Conservation (phyloP, 495 filamentous ascomycete genomes). For the Copromyces sp. region DNA sequence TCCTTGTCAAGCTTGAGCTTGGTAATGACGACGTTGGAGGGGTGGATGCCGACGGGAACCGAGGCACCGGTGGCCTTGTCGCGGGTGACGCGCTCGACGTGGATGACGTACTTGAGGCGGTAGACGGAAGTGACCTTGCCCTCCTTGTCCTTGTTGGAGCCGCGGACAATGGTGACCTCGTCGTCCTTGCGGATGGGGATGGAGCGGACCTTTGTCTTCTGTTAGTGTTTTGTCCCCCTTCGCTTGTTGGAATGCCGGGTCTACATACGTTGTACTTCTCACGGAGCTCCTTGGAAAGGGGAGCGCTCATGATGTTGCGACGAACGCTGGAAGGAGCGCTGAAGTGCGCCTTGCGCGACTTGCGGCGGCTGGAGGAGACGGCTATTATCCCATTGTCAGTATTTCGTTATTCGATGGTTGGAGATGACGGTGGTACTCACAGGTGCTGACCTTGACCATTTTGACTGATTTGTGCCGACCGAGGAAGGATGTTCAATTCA, state of each 20-base stretch:
- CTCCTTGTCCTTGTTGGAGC: conserved; percentile 87
- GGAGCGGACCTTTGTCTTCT: conserved; percentile 61
- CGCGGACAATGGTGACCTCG: conserved; percentile 81
- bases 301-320: conserved; percentile 87
- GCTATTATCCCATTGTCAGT: conserved; percentile 18
- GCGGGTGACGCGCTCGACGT: conserved; percentile 82
- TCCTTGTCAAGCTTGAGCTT: conserved; percentile 99
- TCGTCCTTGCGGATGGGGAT: conserved; percentile 98
- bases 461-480: conserved; percentile 22
- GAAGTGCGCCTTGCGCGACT: conserved; percentile 98
- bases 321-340: conserved; percentile 81
- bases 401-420: background rate
- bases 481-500: conserved; percentile 10
- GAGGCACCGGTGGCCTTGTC: conserved; percentile 92
- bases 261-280: conserved; percentile 84
- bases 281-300: conserved; percentile 87
- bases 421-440: conserved; percentile 10
- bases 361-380: conserved; percentile 65
- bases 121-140: conserved; percentile 93
- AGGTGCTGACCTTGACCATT: conserved; percentile 26
- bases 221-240: background rate
- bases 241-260: background rate
- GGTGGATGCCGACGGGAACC: conserved; percentile 79
- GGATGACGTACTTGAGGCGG: conserved; percentile 92
- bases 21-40: conserved; percentile 90